phyloP scores from a whole-genome alignment of 768 basidiomycete species.

The Russula vinacea region DNA sequence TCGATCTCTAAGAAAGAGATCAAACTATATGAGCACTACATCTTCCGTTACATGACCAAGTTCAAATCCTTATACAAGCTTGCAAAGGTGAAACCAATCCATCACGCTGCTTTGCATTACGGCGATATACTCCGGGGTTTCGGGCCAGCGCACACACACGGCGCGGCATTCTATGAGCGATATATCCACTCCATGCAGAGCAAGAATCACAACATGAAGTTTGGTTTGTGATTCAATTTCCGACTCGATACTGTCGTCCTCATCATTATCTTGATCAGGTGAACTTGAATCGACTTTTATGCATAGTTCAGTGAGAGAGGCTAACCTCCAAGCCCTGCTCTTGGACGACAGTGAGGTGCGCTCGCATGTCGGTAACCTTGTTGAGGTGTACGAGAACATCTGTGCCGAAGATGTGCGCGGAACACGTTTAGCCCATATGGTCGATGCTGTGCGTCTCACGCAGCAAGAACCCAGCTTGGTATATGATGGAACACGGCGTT shows the following conservation, averaged over 20 bases:
- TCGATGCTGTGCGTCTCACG: neutral
- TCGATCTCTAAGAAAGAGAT: conserved; percentile 20
- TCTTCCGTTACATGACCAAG: conserved; percentile 30
- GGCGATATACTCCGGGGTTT: conserved; percentile 32
- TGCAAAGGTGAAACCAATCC: conserved; percentile 33
- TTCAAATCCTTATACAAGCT: conserved; percentile 33
- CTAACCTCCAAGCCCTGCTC: conserved; percentile 12
- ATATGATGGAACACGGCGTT: neutral
- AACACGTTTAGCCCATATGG: neutral
- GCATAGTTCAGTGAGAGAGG: conserved; percentile 5
- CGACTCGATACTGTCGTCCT: no score
- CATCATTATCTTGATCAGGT: conserved; percentile 16
- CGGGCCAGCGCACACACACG: conserved; percentile 34
- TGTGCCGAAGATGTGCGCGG: conserved; percentile 9
- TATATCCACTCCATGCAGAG: conserved; percentile 30
- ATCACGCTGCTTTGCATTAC: conserved; percentile 39
- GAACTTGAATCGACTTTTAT: conserved; percentile 21
- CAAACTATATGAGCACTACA: conserved; percentile 6
- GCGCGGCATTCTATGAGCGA: conserved; percentile 24
- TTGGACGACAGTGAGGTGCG: neutral
- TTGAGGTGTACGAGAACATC: neutral
- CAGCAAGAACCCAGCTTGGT: neutral
- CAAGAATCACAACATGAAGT: conserved; percentile 30
- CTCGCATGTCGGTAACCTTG: neutral
- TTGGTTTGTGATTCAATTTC: conserved; percentile 21